Conservation (phyloP, 2,329 filamentous ascomycete genomes). For the Dactylellina drechsleri region DNA sequence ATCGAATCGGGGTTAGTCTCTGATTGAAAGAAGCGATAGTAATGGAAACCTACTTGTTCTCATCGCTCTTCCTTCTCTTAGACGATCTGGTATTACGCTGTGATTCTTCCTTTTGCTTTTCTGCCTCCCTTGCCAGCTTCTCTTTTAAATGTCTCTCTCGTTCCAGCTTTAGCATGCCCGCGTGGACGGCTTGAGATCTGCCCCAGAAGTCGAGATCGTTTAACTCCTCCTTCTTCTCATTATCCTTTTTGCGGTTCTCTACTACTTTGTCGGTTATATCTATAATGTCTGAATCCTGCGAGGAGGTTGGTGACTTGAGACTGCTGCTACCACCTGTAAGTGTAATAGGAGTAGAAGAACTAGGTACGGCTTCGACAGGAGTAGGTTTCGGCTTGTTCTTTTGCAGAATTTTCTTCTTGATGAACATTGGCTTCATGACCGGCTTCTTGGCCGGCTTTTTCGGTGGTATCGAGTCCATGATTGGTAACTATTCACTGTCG, state of each 20-base stretch:
- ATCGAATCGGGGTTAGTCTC: background rate
- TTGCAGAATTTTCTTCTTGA: slow-evolving; percentile 11
- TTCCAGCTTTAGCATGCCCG: slow-evolving; percentile 31
- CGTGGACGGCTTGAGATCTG: slow-evolving; percentile 39
- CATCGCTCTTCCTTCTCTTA: slow-evolving; percentile 40
- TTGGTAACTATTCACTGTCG: background rate
- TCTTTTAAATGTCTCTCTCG: slow-evolving; percentile 24
- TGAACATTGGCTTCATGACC: slow-evolving; percentile 35
- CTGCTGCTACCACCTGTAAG: background rate
- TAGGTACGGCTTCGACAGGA: background rate
- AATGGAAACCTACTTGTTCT: slow-evolving; percentile 9
- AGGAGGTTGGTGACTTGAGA: slow-evolving; percentile 11
- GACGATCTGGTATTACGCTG: slow-evolving; percentile 20
- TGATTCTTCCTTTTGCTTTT: slow-evolving; percentile 22
- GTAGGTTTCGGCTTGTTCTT: background rate
- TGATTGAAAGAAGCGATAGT: background rate
- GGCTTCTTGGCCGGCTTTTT: slow-evolving; percentile 18
- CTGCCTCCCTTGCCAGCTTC: slow-evolving; percentile 11
- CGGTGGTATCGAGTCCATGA: slow-evolving; percentile 25
- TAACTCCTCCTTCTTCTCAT: slow-evolving; percentile 19
- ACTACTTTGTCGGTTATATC: slow-evolving; percentile 4
- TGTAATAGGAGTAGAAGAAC: background rate
- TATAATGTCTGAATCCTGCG: slow-evolving; percentile 9
- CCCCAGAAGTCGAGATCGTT: slow-evolving; percentile 47
- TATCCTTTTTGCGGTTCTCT: slow-evolving; percentile 13